Conservation (phyloP, 257 asterid genomes). For the Scutellaria galericulata region DNA sequence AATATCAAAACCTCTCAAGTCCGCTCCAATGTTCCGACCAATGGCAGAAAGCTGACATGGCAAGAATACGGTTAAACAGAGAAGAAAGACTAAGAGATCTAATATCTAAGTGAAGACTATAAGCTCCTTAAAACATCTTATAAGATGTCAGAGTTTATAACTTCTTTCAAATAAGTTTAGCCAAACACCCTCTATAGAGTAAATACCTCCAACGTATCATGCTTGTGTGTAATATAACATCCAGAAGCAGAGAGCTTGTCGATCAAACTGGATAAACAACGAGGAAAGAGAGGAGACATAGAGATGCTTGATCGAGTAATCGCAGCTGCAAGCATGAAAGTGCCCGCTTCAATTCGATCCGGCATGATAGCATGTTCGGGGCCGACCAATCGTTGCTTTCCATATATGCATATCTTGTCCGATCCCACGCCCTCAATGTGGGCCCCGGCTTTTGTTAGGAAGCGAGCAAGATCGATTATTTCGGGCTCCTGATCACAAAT, state of each 20-base stretch:
- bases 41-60: constrained; percentile 39
- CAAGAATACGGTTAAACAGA: neutral
- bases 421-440: constrained; percentile 48
- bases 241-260: constrained; percentile 43
- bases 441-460: constrained; percentile 47
- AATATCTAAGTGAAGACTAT: too few relatives aligned
- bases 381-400: constrained; percentile 40
- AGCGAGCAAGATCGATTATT: constrained; percentile 47
- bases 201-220: constrained; percentile 39
- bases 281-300: constrained; percentile 40
- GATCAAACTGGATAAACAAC: constrained; percentile 31
- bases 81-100: too few relatives aligned
- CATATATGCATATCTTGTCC: constrained; percentile 34
- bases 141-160: too few relatives aligned
- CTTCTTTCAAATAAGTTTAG: too few relatives aligned
- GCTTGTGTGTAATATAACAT: constrained; percentile 37
- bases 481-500: constrained; percentile 48
- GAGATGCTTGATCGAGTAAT: constrained; percentile 49
- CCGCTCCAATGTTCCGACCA: constrained; percentile 22
- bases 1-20: constrained; percentile 38
- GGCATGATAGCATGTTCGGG: constrained; percentile 44
- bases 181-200: too few relatives aligned
- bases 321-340: constrained; percentile 57
- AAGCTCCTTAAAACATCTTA: neutral
- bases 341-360: constrained; percentile 52